Evolutionary conservation across 306 rosid species (phyloP).

Genomic region (Crotalaria pallida): DNA sequence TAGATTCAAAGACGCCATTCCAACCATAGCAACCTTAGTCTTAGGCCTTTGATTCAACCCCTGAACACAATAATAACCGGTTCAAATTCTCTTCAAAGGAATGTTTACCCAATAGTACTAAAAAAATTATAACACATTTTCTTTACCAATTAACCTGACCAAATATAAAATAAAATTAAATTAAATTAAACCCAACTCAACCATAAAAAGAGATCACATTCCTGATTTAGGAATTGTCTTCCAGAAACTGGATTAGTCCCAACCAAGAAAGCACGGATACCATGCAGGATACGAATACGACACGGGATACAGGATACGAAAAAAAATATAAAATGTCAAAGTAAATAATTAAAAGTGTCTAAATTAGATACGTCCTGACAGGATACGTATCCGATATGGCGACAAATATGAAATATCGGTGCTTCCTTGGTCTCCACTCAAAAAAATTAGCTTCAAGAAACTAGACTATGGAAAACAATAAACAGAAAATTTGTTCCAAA

Average conservation of each 20-base stretch:
- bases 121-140: not conserved
- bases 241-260: too few relatives aligned
- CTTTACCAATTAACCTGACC: not conserved
- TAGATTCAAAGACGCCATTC: conserved; percentile 76
- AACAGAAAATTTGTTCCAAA: not conserved
- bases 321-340: too few relatives aligned
- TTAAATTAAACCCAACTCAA: not conserved
- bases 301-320: too few relatives aligned
- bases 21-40: conserved; percentile 61
- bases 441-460: not conserved
- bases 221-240: too few relatives aligned
- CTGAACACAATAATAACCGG: conserved; percentile 31
- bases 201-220: too few relatives aligned
- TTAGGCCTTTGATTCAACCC: conserved; percentile 73
- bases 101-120: not conserved
- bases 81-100: not conserved
- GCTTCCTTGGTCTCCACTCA: too few relatives aligned
- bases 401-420: too few relatives aligned
- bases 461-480: not conserved
- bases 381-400: too few relatives aligned
- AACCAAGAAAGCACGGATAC: too few relatives aligned
- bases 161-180: not conserved
- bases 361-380: too few relatives aligned
- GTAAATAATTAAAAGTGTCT: too few relatives aligned
- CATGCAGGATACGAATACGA: too few relatives aligned